Evolutionary conservation across 1,284 basidiomycete species (phyloP).

Genomic region (Melampsora larici-populina): DNA sequence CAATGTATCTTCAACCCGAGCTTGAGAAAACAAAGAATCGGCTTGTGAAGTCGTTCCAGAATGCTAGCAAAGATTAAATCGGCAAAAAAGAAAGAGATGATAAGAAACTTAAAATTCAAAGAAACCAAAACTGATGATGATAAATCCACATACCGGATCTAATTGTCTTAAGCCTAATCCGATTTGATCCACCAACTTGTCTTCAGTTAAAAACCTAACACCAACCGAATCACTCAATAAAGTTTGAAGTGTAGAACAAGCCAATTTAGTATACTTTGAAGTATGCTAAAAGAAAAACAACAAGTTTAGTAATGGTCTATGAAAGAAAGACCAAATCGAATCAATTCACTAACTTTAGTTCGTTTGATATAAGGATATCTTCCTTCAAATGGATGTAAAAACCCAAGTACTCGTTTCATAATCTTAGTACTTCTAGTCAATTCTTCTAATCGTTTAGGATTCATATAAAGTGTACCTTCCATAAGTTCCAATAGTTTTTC

Average conservation of each 20-base stretch:
- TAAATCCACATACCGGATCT: slow-evolving; percentile 69
- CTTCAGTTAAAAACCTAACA: slow-evolving; percentile 75
- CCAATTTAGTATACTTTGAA: slow-evolving; percentile 67
- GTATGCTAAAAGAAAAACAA: slow-evolving; percentile 39
- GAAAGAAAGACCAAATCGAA: neutral
- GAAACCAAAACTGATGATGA: neutral
- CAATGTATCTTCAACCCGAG: slow-evolving; percentile 75
- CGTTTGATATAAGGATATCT: slow-evolving; percentile 79
- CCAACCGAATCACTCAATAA: slow-evolving; percentile 81
- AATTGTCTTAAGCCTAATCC: slow-evolving; percentile 84
- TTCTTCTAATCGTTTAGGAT: slow-evolving; percentile 91
- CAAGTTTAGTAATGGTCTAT: neutral
- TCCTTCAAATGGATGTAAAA: slow-evolving; percentile 84
- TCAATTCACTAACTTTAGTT: slow-evolving; percentile 61
- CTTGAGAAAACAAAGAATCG: slow-evolving; percentile 81
- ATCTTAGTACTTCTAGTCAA: slow-evolving; percentile 86
- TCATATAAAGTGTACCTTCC: slow-evolving; percentile 78
- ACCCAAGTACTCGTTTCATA: slow-evolving; percentile 77
- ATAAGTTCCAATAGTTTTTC: slow-evolving; percentile 82
- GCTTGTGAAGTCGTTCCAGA: slow-evolving; percentile 26
- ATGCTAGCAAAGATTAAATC: neutral
- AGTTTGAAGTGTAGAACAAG: slow-evolving; percentile 75
- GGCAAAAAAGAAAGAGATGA: neutral
- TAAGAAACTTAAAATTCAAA: neutral
- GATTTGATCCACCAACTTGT: slow-evolving; percentile 80